Base-by-base conservation (phyloP, 305 asterid genomes). In the Fraxinus sp. region DNA sequence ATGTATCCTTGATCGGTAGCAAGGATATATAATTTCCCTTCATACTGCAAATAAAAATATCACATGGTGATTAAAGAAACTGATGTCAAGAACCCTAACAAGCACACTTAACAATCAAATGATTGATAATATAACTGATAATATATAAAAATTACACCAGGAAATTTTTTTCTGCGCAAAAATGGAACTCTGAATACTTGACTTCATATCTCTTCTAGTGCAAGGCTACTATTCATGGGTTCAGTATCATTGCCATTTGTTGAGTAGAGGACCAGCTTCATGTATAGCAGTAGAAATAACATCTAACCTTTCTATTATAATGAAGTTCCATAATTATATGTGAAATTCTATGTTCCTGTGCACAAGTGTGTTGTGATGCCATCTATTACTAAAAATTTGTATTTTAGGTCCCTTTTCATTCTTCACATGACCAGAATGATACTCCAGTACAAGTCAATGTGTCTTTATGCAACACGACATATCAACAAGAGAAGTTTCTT, bases 1-100 rank as follows among this genome's bases (percentile, higher is more conserved):
- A 93, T 84, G 84, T 89, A 95, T 55, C 98, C 99, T 84, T 92
- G 98, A 82, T 97, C 98, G 2, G 98, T 93, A 71, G 93, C 98
- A 88, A 97, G 89, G 87, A 97, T 93, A 86, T 95, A 97, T 64
- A 97, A 68, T 79, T 93, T 93, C 71, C 94, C 98, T 90, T 93
- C 97, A 88, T 92, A 93, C 99, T 96, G 96, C 89, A 89, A 79
- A 88, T 41, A 83, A 81, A 86, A 72, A 89, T 66, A 78, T 87
- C 70, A 90, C 81, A 77, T 78, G 77, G 76, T 77, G 55, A 74
- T 78, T 30, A 82, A 88, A 81, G 28, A 75, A 79, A 80, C 73
- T 62, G 78, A 52, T 76, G 30, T 24, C 80, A 79, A 35, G 28
- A 83, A 79, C 32, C 82, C 68, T 76, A 30, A 32, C 36, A 28